phyloP scores from a whole-genome alignment of 768 basidiomycete species.

The Daedaleopsis sinensis region DNA sequence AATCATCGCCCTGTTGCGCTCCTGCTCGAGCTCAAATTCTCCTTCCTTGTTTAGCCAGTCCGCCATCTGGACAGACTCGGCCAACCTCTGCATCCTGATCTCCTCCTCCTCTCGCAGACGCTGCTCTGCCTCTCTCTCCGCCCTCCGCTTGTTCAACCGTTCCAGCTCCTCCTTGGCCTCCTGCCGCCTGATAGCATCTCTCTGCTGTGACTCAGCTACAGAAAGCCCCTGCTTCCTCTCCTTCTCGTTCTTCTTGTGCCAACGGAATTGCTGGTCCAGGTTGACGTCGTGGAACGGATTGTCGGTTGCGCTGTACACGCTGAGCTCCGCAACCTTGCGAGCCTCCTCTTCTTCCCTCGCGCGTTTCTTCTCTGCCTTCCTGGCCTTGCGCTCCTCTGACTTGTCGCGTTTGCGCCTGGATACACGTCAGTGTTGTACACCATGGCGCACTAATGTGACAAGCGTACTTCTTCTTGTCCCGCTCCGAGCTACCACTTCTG shows the following conservation, averaged over 20 bases:
- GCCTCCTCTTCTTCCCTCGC: conserved; percentile 87
- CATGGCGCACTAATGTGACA: neutral
- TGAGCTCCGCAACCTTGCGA: conserved; percentile 90
- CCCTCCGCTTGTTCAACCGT: conserved; percentile 83
- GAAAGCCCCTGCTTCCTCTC: conserved; percentile 88
- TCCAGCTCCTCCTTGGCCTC: conserved; percentile 98
- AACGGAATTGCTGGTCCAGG: conserved; percentile 93
- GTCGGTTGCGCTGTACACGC: conserved; percentile 94
- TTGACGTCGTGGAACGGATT: conserved; percentile 99
- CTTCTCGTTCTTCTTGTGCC: conserved; percentile 99
- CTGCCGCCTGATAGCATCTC: conserved; percentile 78
- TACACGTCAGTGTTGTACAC: neutral
- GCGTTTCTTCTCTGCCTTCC: conserved; percentile 87
- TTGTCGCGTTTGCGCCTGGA: conserved; percentile 81
- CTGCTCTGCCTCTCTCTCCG: conserved; percentile 91
- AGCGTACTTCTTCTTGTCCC: conserved; percentile 52
- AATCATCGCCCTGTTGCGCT: conserved; percentile 87
- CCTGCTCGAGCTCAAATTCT: conserved; percentile 96
- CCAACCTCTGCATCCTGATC: conserved; percentile 80
- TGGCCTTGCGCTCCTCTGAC: conserved; percentile 81
- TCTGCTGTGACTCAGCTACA: conserved; percentile 73
- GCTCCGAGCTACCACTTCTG: conserved; percentile 39
- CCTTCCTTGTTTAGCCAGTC: conserved; percentile 98
- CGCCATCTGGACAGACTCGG: conserved; percentile 97
- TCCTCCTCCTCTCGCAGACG: conserved; percentile 92